A percentile compares a stretch with the other conserved stretches of the same genome.
Evolutionary conservation across 2,329 filamentous ascomycete genomes (phyloP).

Genomic region (Zalaria sp.): DNA sequence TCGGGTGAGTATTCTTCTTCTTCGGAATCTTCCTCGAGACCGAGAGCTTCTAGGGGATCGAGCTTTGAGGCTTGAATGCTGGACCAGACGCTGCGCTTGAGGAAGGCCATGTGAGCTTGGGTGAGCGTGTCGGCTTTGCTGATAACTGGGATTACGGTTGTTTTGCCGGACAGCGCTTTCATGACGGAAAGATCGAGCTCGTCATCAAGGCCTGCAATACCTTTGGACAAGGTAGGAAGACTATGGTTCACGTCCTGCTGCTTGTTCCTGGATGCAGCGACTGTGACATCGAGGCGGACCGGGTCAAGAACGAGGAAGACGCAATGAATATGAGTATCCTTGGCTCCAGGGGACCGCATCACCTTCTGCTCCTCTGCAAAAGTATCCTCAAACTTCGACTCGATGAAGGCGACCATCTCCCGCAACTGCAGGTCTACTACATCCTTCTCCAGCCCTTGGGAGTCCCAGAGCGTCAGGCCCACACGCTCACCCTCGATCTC

Average conservation of each 20-base stretch:
- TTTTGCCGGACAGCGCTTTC: slow-evolving; percentile 78
- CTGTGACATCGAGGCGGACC: slow-evolving; percentile 67
- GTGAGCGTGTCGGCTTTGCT: slow-evolving; percentile 96
- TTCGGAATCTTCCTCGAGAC: slow-evolving; percentile 61
- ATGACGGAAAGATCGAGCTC: slow-evolving; percentile 84
- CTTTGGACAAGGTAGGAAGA: slow-evolving; percentile 37
- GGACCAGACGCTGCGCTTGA: slow-evolving; percentile 84
- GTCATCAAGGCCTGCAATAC: slow-evolving; percentile 56
- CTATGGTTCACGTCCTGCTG: slow-evolving; percentile 6
- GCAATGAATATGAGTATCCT: slow-evolving; percentile 95
- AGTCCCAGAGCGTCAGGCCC: slow-evolving; percentile 92
- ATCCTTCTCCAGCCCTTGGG: slow-evolving; percentile 85
- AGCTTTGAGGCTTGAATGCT: slow-evolving; percentile 74
- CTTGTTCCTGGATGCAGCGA: slow-evolving; percentile 30
- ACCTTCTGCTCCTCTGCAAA: slow-evolving; percentile 98
- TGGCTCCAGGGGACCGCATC: slow-evolving; percentile 76
- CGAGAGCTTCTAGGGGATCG: slow-evolving; percentile 76
- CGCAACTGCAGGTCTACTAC: slow-evolving; percentile 88
- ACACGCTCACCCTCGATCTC: slow-evolving; percentile 87
- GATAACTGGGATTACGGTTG: slow-evolving; percentile 87
- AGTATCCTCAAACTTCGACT: slow-evolving; percentile 97
- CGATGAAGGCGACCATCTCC: slow-evolving; percentile 81
- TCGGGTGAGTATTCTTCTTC: slow-evolving; percentile 29
- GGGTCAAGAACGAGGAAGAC: slow-evolving; percentile 89
- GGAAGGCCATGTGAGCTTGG: slow-evolving; percentile 79